Conservation (phyloP, 2,329 filamentous ascomycete species). For the Paraphoma sp. region DNA sequence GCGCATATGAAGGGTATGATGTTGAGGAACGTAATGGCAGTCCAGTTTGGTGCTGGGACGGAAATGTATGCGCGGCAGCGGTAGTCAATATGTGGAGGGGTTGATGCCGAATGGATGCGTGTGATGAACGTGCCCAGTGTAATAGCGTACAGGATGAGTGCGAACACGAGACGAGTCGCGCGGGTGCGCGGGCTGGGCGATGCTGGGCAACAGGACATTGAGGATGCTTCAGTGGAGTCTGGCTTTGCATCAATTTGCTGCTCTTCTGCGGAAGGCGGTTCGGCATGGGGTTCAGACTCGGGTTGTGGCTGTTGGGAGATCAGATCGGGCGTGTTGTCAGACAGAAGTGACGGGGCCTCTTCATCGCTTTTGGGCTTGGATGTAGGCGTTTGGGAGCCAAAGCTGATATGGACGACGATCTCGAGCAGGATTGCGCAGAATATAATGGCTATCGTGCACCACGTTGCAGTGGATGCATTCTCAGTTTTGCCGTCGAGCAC, state of each 20-base stretch:
- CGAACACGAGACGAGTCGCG: slow-evolving; percentile 16
- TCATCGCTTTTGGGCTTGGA: neutral
- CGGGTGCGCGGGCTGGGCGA: slow-evolving; percentile 5
- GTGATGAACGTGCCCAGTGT: slow-evolving; percentile 12
- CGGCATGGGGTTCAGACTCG: neutral
- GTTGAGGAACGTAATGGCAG: slow-evolving; percentile 11
- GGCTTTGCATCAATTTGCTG: neutral
- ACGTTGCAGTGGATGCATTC: neutral
- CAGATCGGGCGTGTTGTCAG: neutral
- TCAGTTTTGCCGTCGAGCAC: neutral
- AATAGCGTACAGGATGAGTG: slow-evolving; percentile 13
- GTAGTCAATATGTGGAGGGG: neutral
- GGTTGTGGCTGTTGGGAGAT: neutral
- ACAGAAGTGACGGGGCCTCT: neutral
- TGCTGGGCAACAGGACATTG: neutral
- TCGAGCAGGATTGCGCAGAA: slow-evolving; percentile 1
- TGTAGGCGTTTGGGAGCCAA: neutral
- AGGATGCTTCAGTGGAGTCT: neutral
- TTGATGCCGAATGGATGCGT: slow-evolving; percentile 13
- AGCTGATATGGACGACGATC: neutral
- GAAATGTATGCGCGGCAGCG: neutral
- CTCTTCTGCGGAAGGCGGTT: neutral
- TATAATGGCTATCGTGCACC: slow-evolving; percentile 1
- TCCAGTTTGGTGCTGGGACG: slow-evolving; percentile 11
- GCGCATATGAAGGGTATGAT: slow-evolving; percentile 20